Conservation (phyloP, 129 eudicot genomes). For the carrot (Daucus carota) region DNA sequence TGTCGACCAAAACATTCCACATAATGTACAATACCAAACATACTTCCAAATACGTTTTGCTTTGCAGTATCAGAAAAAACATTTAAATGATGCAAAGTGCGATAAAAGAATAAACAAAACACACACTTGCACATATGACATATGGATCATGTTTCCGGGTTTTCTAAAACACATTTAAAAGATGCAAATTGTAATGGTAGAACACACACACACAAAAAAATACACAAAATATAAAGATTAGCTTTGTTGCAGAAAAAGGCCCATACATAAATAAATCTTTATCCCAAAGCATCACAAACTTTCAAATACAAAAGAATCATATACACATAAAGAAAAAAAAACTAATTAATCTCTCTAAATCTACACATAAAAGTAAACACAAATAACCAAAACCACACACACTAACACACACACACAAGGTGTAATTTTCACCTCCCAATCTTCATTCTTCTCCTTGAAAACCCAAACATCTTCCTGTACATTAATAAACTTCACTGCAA, state of each 20-base stretch:
- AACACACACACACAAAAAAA: background rate
- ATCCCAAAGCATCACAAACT: constrained; percentile 3
- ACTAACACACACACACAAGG: background rate
- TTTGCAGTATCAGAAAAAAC: background rate
- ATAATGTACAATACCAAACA: background rate
- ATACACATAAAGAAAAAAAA: background rate
- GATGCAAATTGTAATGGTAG: background rate
- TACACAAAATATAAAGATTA: background rate
- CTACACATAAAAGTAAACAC: background rate
- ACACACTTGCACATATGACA: background rate
- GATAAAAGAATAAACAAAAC: background rate
- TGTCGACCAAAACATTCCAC: background rate
- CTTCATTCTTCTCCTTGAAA: constrained; percentile 77
- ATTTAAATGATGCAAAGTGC: background rate
- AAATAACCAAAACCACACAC: background rate
- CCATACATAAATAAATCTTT: background rate
- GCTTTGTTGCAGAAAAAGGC: background rate
- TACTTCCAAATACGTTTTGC: background rate
- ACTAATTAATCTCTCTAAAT: background rate
- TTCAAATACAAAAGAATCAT: background rate
- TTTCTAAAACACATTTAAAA: background rate
- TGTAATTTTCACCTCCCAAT: constrained; percentile 62
- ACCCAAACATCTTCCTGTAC: constrained; percentile 59
- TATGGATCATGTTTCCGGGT: background rate
- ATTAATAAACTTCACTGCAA: background rate